Evolutionary conservation across 1,284 basidiomycete species (phyloP).

Genomic region (Pseudozyma flocculosa): DNA sequence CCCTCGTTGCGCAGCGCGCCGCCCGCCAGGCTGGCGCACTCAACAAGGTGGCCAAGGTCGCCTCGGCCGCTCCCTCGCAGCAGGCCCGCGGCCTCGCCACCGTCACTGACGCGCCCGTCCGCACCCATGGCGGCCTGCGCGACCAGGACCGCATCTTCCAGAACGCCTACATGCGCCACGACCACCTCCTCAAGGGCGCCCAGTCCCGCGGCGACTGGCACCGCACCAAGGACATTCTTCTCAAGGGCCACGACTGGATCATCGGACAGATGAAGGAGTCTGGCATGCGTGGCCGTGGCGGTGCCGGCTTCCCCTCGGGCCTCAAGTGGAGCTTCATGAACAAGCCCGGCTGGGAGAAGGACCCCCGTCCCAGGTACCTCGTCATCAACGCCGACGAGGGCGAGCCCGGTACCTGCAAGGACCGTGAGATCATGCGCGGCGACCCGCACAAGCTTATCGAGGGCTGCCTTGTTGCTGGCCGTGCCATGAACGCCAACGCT

Average conservation of each 20-base stretch:
- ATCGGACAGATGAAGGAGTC: slow-evolving; percentile 95
- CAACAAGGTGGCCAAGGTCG: slow-evolving; percentile 28
- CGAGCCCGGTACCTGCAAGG: slow-evolving; percentile 98
- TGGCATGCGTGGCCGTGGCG: slow-evolving; percentile 90
- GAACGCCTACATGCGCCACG: slow-evolving; percentile 57
- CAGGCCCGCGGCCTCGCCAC: slow-evolving; percentile 52
- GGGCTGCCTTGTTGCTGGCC: slow-evolving; percentile 95
- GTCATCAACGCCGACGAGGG: slow-evolving; percentile 99
- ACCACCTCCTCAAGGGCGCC: slow-evolving; percentile 56
- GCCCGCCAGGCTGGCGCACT: slow-evolving; percentile 35
- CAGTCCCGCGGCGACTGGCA: slow-evolving; percentile 96
- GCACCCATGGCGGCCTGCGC: slow-evolving; percentile 50
- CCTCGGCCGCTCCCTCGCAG: slow-evolving; percentile 14
- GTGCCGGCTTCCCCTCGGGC: slow-evolving; percentile 94
- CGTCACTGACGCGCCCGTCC: slow-evolving; percentile 52
- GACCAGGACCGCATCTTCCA: slow-evolving; percentile 59
- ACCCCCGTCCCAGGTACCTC: slow-evolving; percentile 86
- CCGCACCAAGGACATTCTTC: slow-evolving; percentile 88
- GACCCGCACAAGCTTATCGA: slow-evolving; percentile 98
- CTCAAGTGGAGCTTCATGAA: slow-evolving; percentile 98
- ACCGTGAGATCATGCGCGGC: slow-evolving; percentile 94
- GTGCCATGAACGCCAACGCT: slow-evolving; percentile 93
- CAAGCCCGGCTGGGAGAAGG: slow-evolving; percentile 97
- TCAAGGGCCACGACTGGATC: slow-evolving; percentile 96
- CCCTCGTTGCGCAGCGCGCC: slow-evolving; percentile 37